Evolutionary conservation across 2,329 filamentous ascomycete genomes (phyloP).

Genomic region (Fusarium lyarnte): DNA sequence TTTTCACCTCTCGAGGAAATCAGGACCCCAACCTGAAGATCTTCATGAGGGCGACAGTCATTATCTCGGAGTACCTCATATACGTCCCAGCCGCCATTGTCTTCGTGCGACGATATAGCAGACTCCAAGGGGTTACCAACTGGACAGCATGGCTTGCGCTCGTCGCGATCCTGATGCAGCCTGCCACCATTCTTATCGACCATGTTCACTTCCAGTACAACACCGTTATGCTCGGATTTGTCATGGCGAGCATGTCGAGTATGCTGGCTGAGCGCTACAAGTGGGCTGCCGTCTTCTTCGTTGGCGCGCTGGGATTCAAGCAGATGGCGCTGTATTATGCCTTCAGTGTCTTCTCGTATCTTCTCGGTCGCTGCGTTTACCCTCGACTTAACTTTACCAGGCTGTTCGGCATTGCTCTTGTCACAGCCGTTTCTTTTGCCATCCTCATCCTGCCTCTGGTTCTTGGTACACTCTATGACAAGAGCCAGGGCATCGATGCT

Average conservation of each 20-base stretch:
- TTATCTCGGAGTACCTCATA: conserved; percentile 89
- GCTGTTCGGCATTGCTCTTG: conserved; percentile 77
- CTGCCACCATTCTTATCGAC: conserved; percentile 88
- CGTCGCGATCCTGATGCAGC: conserved; percentile 91
- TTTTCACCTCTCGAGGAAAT: conserved; percentile 82
- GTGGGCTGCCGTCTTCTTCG: conserved; percentile 94
- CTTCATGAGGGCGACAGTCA: conserved; percentile 93
- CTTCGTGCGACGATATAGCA: conserved; percentile 84
- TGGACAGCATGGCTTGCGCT: conserved; percentile 89
- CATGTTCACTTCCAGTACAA: conserved; percentile 99
- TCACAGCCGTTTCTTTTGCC: conserved; percentile 78
- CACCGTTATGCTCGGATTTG: conserved; percentile 95
- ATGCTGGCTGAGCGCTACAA: conserved; percentile 85
- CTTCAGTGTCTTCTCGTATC: conserved; percentile 89
- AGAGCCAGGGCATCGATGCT: conserved; percentile 68
- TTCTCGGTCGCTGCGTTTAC: conserved; percentile 86
- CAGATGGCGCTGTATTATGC: conserved; percentile 99
- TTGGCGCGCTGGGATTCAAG: conserved; percentile 94
- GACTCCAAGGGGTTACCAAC: conserved; percentile 77
- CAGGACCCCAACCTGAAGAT: conserved; percentile 86
- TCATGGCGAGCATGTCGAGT: conserved; percentile 86
- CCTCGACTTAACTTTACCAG: conserved; percentile 74
- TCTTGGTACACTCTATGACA: conserved; percentile 75
- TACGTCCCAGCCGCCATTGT: conserved; percentile 88
- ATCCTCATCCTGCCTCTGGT: conserved; percentile 80